Base-by-base conservation (phyloP, 306 rosid genomes). In the Lathyrus oleraceus region DNA sequence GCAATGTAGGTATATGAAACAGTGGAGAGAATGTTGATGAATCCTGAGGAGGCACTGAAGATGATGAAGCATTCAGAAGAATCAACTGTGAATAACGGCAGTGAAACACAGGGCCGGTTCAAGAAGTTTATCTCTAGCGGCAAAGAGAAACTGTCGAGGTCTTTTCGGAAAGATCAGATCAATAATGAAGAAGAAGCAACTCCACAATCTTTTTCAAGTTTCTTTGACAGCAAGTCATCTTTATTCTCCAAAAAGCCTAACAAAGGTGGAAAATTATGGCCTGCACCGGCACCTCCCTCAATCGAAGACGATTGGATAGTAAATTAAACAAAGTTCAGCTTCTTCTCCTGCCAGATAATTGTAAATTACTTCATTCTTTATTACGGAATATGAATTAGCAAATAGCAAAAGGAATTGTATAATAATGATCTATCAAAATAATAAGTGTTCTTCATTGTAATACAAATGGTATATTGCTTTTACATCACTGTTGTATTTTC, bases 191-290 rank as follows among this genome's bases (percentile, higher is more conserved):
- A 74, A 71, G 85, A 76, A 39, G 78, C 65, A 5, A 30, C 65
- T 49, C 77, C 89, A 51, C 96, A 87, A 61, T 84, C 92, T 15
- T 87, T 95, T 68, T 85, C 95, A 2, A 84, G 77, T 67, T 95
- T 91, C 93, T 86, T 95, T 16, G 96, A 95, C 72, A 84, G 79
- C 73, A 95, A 91, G 85, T 85, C 99, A 38, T 86, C 96, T 20
- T 76, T 91, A 61, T 87, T 95, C 75, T 89, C 89, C 13, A 88
- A 81, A 83, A 95, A 83, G 73, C 81, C 95, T 74, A 89, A 89
- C 0, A 91, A 76, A 75, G 81, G 81, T 53, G 92, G 76, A 71
- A 83, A 61, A 45, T 20, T 71, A 12, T n/a, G 78, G 36, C 65
- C 82, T 57, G 69, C 70, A 19, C 82, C 67, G 67, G 82, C 78